Evolutionary conservation across 106 monocot genomes (phyloP), one percentile per base, ranked within the genome.

Genomic region (Dactylorhiza incarnata): DNA sequence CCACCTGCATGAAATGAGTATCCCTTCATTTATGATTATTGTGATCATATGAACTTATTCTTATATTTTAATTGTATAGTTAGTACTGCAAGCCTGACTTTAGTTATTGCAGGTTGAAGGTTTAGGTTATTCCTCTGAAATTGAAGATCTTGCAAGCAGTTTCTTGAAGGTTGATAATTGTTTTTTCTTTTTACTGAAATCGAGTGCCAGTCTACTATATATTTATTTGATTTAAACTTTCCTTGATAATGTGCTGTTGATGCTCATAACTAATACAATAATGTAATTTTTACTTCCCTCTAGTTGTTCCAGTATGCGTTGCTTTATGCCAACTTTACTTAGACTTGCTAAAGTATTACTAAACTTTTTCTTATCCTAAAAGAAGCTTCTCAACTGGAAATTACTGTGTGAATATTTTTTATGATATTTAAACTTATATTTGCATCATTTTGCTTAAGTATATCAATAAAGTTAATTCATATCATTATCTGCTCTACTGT

Each of bases 81-180:
- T 59, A 59, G 59, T 59, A 22, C 14, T 17, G 59, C 1, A 59
- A 20, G 17, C 20, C 59, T 19, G n/a, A 22, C 4, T 20, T 59
- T 9, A 59, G 22, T 20, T 20, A 20, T 74, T 76, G 56, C 79
- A 84, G 87, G 85, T 73, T 48, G 83, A 77, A 81, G 87, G 76
- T 17, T 43, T 84, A 24, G 81, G 50, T 5, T 90, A 82, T 62
- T 82, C 85, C 25, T 78, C 85, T 75, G 87, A 85, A 78, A 75
- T 87, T 48, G 87, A 90, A 76, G 90, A 90, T 76, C 82, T 90
- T 75, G 66, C 87, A 63, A 76, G 85, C 75, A 81, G 80, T 52
- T 90, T 87, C 72, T 80, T 75, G 43, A 83, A 87, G 85, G 87
- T 90, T 13, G 53, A 45, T 48, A 48, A 19, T 37, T n/a, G n/a